Conservation (phyloP, 2,329 filamentous ascomycete species). For the Hymenoscyphus salicellus region DNA sequence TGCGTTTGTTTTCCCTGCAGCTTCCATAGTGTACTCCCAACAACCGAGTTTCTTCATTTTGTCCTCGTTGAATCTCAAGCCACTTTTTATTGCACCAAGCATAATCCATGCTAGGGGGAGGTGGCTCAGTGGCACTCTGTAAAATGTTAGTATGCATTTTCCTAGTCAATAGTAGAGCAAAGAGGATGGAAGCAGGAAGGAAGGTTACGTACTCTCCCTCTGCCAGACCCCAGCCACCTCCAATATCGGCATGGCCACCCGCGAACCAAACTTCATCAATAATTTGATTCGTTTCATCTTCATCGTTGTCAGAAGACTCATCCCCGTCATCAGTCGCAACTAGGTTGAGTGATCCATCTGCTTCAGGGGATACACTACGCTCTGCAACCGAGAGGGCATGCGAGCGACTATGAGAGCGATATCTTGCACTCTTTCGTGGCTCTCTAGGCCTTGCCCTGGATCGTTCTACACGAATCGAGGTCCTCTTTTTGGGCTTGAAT, state of each 20-base stretch:
- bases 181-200: not conserved
- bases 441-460: not conserved
- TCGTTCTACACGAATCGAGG: not conserved
- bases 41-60: slow-evolving; percentile 40
- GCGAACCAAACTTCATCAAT: slow-evolving; percentile 61
- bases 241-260: slow-evolving; percentile 58
- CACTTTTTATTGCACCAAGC: slow-evolving; percentile 53
- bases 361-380: not conserved
- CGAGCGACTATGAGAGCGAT: slow-evolving; percentile 40
- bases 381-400: slow-evolving; percentile 1
- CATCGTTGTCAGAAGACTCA: slow-evolving; percentile 25
- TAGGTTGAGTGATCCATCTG: not conserved
- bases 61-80: slow-evolving; percentile 52
- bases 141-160: not conserved
- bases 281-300: slow-evolving; percentile 48
- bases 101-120: slow-evolving; percentile 55
- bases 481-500: slow-evolving; percentile 8
- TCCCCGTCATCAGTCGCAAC: slow-evolving; percentile 6
- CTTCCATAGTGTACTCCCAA: not conserved
- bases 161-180: not conserved
- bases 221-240: slow-evolving; percentile 52
- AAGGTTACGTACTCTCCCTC: not conserved
- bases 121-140: not conserved
- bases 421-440: slow-evolving; percentile 2
- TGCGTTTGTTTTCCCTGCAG: not conserved